A percentile compares a stretch with the other conserved stretches of the same genome.
Evolutionary conservation across 352 stramenopile genomes (phyloP).

Genomic region (Globisporangium rhizosaccharum): DNA sequence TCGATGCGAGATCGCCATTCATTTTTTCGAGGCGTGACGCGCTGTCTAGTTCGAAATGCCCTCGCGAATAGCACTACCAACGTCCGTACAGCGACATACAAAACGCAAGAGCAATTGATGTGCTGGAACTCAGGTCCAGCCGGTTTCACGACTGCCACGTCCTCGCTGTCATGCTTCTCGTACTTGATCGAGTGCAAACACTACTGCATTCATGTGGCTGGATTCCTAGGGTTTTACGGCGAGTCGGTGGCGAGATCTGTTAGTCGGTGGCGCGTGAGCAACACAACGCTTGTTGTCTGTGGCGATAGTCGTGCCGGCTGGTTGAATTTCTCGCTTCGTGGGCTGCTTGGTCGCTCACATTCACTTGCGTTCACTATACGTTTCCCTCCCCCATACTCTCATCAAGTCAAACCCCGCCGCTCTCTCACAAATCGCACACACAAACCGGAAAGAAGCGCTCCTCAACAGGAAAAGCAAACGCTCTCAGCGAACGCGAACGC

Average conservation of each 20-base stretch:
- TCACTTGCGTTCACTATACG: background rate
- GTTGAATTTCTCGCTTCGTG: slow-evolving; percentile 13
- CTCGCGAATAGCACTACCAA: background rate
- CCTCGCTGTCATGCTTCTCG: slow-evolving; percentile 13
- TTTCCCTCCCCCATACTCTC: slow-evolving; percentile 3
- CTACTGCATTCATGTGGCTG: background rate
- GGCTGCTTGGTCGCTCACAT: slow-evolving; percentile 9
- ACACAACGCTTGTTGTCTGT: too few relatives aligned
- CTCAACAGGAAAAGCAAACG: too few relatives aligned
- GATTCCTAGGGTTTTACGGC: background rate
- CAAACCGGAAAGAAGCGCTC: too few relatives aligned
- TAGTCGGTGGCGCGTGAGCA: slow-evolving; percentile 4
- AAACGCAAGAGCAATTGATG: background rate
- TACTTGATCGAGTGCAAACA: slow-evolving; percentile 2
- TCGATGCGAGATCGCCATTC: slow-evolving; percentile 1
- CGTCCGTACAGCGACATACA: background rate
- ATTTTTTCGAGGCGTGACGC: slow-evolving; percentile 1
- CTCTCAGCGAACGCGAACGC: too few relatives aligned
- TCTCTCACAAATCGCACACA: too few relatives aligned
- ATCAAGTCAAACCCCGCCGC: slow-evolving; percentile 6
- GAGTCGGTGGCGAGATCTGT: background rate
- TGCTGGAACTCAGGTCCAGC: background rate
- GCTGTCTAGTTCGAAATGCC: background rate
- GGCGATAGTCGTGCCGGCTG: slow-evolving; percentile 1
- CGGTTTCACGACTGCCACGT: slow-evolving; percentile 10